Evolutionary conservation across 352 stramenopile species (phyloP).

Genomic region (Pythium sukuiense): DNA sequence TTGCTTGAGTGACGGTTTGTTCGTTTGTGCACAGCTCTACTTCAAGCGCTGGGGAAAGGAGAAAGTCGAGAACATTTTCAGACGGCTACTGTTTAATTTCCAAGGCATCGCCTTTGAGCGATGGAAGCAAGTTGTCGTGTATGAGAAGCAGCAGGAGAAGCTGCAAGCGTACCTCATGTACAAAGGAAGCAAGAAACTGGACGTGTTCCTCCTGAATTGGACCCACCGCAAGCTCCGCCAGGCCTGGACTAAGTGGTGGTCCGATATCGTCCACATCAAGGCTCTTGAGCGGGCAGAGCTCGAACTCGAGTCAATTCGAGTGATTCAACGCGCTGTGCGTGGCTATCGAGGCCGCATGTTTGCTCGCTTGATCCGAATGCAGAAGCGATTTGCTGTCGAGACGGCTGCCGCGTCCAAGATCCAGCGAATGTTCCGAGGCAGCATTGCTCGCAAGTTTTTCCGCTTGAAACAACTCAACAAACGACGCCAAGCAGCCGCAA

Average conservation of each 20-base stretch:
- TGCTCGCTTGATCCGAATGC: conserved; percentile 43
- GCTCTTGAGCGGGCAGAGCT: conserved; percentile 46
- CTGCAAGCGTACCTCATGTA: conserved; percentile 72
- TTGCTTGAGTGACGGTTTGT: not conserved
- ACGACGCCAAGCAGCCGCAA: conserved; percentile 42
- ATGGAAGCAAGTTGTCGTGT: conserved; percentile 51
- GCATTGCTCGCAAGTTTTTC: conserved; percentile 62
- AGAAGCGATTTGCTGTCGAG: conserved; percentile 40
- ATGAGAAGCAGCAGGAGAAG: conserved; percentile 75
- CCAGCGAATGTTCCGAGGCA: conserved; percentile 61
- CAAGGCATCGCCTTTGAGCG: conserved; percentile 60
- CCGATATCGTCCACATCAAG: conserved; percentile 50
- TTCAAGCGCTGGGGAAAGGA: conserved; percentile 80
- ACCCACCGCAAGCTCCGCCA: conserved; percentile 62
- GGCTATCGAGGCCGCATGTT: conserved; percentile 50
- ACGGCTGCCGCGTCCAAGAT: conserved; percentile 49
- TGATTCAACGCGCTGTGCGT: conserved; percentile 64
- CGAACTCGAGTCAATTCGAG: conserved; percentile 48
- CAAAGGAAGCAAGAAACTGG: conserved; percentile 77
- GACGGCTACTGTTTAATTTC: conserved; percentile 62
- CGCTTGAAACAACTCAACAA: conserved; percentile 49
- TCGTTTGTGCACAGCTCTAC: conserved; percentile 40
- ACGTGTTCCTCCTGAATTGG: conserved; percentile 70
- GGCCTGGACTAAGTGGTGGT: conserved; percentile 72
- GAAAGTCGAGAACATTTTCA: conserved; percentile 79